Evolutionary conservation across 768 basidiomycete genomes (phyloP).

Genomic region (Leucocoprinus birnbaumii): DNA sequence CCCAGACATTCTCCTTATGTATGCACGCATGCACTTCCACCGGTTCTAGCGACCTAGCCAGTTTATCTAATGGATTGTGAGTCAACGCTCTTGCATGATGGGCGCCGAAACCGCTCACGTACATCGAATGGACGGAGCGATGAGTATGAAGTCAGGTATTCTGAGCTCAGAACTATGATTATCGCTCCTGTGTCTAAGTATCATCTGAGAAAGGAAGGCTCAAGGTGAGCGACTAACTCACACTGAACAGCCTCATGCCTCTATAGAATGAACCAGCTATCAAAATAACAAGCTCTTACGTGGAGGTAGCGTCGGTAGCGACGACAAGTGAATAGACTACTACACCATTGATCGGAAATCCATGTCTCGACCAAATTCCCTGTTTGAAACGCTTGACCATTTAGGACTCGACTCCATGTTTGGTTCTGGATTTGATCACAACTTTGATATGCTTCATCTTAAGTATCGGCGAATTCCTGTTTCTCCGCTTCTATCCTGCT

Average conservation of each 20-base stretch:
- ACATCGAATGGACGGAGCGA: too few species aligned
- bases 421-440: not conserved
- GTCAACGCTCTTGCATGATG: too few species aligned
- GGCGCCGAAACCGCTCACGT: too few species aligned
- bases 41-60: not conserved
- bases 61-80: not conserved
- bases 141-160: too few species aligned
- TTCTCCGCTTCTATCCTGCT: not conserved
- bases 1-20: not conserved
- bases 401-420: not conserved
- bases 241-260: not conserved
- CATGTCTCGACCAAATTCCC: not conserved
- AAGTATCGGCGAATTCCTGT: too few species aligned
- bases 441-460: not conserved
- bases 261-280: not conserved
- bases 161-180: conserved; percentile 7
- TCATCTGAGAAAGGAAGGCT: not conserved
- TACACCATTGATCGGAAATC: not conserved
- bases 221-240: not conserved
- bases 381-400: not conserved
- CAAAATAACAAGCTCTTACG: not conserved
- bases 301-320: not conserved
- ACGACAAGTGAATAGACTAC: not conserved
- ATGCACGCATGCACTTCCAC: not conserved
- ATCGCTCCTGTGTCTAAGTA: not conserved